phyloP scores from a whole-genome alignment of 2,329 filamentous ascomycete species.

The Calonectria hongkongensis region DNA sequence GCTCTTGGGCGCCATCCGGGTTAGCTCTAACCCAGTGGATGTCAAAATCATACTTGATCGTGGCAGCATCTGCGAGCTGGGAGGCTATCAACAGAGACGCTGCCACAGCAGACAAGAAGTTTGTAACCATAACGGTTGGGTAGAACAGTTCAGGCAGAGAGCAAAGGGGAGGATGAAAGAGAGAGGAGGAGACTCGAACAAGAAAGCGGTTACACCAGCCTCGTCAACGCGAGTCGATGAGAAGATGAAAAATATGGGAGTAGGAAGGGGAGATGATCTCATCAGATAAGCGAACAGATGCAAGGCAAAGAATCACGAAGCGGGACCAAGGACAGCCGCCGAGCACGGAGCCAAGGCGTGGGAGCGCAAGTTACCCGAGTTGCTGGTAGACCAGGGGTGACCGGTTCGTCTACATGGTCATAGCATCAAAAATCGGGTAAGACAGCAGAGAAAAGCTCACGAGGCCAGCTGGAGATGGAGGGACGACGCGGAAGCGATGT shows the following conservation, averaged over 20 bases:
- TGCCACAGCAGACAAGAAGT: slow-evolving; percentile 40
- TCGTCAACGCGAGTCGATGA: slow-evolving; percentile 33
- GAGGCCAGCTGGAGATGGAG: slow-evolving; percentile 22
- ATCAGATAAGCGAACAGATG: slow-evolving; percentile 39
- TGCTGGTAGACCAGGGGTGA: slow-evolving; percentile 1
- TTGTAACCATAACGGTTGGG: slow-evolving; percentile 45
- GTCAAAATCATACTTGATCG: slow-evolving; percentile 78
- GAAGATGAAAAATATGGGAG: slow-evolving; percentile 21
- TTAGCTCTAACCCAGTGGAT: slow-evolving; percentile 83
- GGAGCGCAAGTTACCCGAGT: slow-evolving; percentile 25
- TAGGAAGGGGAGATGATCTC: slow-evolving; percentile 30
- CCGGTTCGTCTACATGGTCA: background rate
- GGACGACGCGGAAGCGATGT: slow-evolving; percentile 19
- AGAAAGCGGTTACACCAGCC: slow-evolving; percentile 24
- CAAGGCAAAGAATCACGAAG: slow-evolving; percentile 29
- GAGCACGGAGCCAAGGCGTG: slow-evolving; percentile 14
- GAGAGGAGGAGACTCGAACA: background rate
- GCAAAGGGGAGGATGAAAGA: background rate
- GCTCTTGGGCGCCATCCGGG: slow-evolving; percentile 78
- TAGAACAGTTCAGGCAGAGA: slow-evolving; percentile 13
- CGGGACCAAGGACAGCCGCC: background rate
- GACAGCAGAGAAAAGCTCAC: slow-evolving; percentile 14
- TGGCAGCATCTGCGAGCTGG: slow-evolving; percentile 59
- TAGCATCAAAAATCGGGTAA: slow-evolving; percentile 7
- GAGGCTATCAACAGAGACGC: slow-evolving; percentile 47